Evolutionary conservation across 495 filamentous ascomycete genomes (phyloP).

Genomic region (Hyphodiscus hymeniophilus): DNA sequence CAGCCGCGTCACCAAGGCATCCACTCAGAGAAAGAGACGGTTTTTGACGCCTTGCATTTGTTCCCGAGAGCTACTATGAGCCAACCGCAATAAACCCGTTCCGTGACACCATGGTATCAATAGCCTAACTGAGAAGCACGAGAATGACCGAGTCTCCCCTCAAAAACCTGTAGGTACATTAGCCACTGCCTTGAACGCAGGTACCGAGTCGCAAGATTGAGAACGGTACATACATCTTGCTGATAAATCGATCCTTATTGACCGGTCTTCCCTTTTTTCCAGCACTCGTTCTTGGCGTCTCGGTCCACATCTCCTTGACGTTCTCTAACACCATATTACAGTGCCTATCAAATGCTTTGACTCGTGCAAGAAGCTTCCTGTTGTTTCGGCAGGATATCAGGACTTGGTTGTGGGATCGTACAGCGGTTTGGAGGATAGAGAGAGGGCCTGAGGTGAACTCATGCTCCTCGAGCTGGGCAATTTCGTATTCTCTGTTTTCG

Average conservation of each 20-base stretch:
- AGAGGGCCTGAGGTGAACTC: constrained; percentile 82
- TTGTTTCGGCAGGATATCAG: constrained; percentile 87
- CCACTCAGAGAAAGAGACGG: too few species aligned
- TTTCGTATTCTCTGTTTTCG: constrained; percentile 69
- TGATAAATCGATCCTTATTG: constrained; percentile 97
- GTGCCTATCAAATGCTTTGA: constrained; percentile 88
- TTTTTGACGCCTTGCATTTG: constrained; percentile 21
- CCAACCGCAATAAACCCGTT: constrained; percentile 14
- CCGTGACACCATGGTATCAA: constrained; percentile 7
- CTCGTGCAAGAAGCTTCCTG: constrained; percentile 71
- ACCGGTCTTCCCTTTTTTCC: constrained; percentile 84
- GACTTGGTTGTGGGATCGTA: constrained; percentile 79
- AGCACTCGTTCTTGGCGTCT: constrained; percentile 65
- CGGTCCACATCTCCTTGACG: constrained; percentile 99
- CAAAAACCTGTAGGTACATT: constrained; percentile 59
- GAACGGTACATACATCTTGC: constrained; percentile 73
- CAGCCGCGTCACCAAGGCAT: too few species aligned
- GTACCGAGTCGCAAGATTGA: not conserved
- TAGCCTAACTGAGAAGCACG: constrained; percentile 68
- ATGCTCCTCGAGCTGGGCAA: constrained; percentile 79
- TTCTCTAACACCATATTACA: constrained; percentile 98
- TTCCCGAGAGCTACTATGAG: constrained; percentile 18
- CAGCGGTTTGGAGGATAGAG: constrained; percentile 88
- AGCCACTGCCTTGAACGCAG: constrained; percentile 2
- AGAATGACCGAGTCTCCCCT: constrained; percentile 91